These are phyloP conservation scores for Cetradonia linearis DNA, from an alignment of 495 filamentous ascomycete species.

Conservation along the genomic window DNA sequence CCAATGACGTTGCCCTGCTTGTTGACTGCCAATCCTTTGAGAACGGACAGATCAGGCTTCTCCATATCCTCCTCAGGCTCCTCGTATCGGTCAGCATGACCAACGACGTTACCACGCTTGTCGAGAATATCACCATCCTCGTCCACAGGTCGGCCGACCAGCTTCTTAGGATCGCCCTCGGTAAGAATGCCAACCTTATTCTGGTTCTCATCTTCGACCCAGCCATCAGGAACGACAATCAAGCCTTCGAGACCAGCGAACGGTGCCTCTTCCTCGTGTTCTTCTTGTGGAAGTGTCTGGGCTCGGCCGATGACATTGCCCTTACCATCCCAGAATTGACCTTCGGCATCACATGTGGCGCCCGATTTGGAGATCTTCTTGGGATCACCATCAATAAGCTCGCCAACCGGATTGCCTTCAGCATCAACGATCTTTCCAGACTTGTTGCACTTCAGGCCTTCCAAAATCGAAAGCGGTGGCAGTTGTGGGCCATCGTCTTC, in stretches of 20 bases:
- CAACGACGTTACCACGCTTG: constrained; percentile 51
- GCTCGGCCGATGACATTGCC: constrained; percentile 52
- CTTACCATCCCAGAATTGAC: constrained; percentile 52
- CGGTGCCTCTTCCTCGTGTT: constrained; percentile 45
- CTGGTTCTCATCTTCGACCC: constrained; percentile 49
- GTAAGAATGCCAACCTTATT: constrained; percentile 47
- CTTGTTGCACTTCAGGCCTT: constrained; percentile 54
- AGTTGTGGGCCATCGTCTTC: constrained; percentile 30
- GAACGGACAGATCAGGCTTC: constrained; percentile 48
- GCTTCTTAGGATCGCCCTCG: constrained; percentile 55
- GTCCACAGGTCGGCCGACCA: constrained; percentile 51
- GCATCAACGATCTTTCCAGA: constrained; percentile 46
- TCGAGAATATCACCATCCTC: constrained; percentile 57
- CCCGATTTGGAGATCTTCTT: constrained; percentile 48
- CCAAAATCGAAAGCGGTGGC: constrained; percentile 49
- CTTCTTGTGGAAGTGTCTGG: constrained; percentile 48
- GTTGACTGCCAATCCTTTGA: constrained; percentile 62
- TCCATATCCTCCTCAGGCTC: constrained; percentile 31
- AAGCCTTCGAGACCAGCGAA: constrained; percentile 59
- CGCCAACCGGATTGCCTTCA: constrained; percentile 46
- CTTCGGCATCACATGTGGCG: constrained; percentile 48
- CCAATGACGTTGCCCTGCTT: constrained; percentile 71
- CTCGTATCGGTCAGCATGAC: constrained; percentile 49
- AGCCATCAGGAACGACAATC: constrained; percentile 48
- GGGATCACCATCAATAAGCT: constrained; percentile 49